Evolutionary conservation across 345 rosid genomes (phyloP).

Genomic region (Microthlaspi erraticum): DNA sequence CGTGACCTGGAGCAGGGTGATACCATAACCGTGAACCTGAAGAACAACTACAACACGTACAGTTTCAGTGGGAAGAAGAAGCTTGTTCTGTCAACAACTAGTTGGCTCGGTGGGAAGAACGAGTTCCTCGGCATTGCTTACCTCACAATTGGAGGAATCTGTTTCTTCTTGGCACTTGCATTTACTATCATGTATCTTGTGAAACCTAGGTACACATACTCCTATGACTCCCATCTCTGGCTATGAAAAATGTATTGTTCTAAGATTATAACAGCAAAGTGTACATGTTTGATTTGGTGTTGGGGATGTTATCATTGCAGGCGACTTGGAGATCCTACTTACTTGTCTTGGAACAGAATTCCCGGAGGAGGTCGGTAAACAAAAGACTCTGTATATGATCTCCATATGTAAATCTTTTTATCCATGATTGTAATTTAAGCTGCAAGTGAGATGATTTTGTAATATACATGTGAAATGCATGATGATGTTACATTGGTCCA

Average conservation of each 20-base stretch:
- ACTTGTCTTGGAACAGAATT: conserved; percentile 89
- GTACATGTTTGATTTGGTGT: conserved; percentile 12
- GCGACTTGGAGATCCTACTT: conserved; percentile 94
- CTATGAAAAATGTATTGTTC: neutral
- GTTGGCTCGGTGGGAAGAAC: conserved; percentile 98
- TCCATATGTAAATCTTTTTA: conserved; percentile 31
- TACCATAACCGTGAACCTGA: conserved; percentile 56
- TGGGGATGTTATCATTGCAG: conserved; percentile 46
- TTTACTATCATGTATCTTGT: conserved; percentile 82
- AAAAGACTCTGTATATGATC: conserved; percentile 8
- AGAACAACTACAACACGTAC: conserved; percentile 86
- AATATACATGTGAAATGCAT: conserved; percentile 24
- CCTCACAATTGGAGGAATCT: conserved; percentile 85
- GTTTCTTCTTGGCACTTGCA: conserved; percentile 82
- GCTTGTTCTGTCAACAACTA: conserved; percentile 92
- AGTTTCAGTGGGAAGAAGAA: conserved; percentile 93
- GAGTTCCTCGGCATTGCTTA: conserved; percentile 98
- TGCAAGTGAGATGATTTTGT: conserved; percentile 27
- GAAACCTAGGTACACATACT: conserved; percentile 78
- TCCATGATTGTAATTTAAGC: conserved; percentile 30
- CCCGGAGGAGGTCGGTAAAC: conserved; percentile 67
- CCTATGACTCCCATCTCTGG: neutral
- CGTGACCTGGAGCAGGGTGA: conserved; percentile 63
- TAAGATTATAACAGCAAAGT: conserved; percentile 12
- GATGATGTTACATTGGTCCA: conserved; percentile 27